These are phyloP conservation scores for Saccharomycopsis hybrid DNA, from an alignment of 1,139 yeast genomes.

Conservation along the genomic window DNA sequence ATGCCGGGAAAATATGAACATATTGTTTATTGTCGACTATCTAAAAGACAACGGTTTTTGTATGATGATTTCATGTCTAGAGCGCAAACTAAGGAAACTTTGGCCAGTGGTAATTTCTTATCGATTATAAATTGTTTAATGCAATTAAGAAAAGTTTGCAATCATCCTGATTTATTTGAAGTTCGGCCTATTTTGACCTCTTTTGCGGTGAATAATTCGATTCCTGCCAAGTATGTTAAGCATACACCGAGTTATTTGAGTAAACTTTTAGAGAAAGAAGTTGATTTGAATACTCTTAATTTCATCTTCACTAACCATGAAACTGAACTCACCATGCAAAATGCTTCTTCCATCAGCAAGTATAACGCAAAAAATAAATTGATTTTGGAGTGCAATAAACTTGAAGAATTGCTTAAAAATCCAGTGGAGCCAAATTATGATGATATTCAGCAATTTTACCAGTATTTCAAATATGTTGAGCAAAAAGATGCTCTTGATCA, in stretches of 20 bases:
- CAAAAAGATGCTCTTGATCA: constrained; percentile 45
- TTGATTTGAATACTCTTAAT: constrained; percentile 57
- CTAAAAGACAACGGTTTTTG: constrained; percentile 84
- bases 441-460: constrained; percentile 57
- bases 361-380: constrained; percentile 45
- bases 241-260: constrained; percentile 7
- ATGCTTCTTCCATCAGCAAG: constrained; percentile 38
- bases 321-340: constrained; percentile 38
- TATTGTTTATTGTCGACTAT: constrained; percentile 82
- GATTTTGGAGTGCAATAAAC: constrained; percentile 36
- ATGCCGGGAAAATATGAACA: constrained; percentile 99
- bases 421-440: constrained; percentile 36
- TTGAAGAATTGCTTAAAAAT: constrained; percentile 30
- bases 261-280: constrained; percentile 21
- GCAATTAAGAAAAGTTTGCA: constrained; percentile 97
- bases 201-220: constrained; percentile 65
- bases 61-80: constrained; percentile 98
- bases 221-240: constrained; percentile 41
- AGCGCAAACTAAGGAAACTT: constrained; percentile 89
- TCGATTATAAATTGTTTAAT: constrained; percentile 94
- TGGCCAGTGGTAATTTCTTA: constrained; percentile 90
- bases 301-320: constrained; percentile 50
- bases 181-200: constrained; percentile 94
- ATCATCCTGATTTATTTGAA: constrained; percentile 95
- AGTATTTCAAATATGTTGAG: constrained; percentile 45